phyloP scores from a whole-genome alignment of 164 flowering plant species.

The Tetracentron sinense region DNA sequence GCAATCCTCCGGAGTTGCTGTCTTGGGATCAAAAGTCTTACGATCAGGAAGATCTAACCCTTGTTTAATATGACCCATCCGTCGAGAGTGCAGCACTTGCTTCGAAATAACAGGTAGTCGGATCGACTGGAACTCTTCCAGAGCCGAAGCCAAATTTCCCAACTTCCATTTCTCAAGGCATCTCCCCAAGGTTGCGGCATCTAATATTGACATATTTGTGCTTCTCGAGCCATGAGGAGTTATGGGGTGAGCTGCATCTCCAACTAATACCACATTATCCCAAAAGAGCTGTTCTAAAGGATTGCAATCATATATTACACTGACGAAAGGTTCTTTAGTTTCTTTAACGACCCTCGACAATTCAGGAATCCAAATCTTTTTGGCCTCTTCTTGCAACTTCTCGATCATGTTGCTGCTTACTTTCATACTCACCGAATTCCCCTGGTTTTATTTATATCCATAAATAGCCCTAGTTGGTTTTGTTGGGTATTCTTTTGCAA shows the following conservation, averaged over 20 bases:
- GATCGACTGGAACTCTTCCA: conserved; percentile 56
- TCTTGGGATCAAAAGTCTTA: conserved; percentile 36
- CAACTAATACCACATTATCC: conserved; percentile 74
- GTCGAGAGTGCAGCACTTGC: conserved; percentile 70
- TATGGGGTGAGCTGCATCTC: conserved; percentile 94
- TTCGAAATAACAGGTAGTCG: conserved; percentile 60
- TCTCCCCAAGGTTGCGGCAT: conserved; percentile 63
- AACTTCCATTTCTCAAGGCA: conserved; percentile 67
- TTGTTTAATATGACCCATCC: conserved; percentile 74
- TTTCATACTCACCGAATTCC: conserved; percentile 77
- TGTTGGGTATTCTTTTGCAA: too few relatives aligned
- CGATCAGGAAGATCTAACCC: conserved; percentile 48
- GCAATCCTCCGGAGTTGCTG: conserved; percentile 40
- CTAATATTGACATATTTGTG: conserved; percentile 87
- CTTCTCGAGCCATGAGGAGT: conserved; percentile 88
- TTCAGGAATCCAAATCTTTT: conserved; percentile 68
- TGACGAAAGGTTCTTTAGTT: conserved; percentile 75
- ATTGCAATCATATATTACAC: conserved; percentile 73
- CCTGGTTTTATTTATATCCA: conserved; percentile 31
- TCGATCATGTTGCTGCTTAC: conserved; percentile 56
- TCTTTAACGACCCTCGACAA: conserved; percentile 58
- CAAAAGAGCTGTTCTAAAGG: conserved; percentile 53
- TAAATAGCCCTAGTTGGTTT: too few relatives aligned
- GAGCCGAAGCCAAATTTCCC: conserved; percentile 46
- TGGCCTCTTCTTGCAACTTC: conserved; percentile 69